Evolutionary conservation across 2,329 filamentous ascomycete genomes (phyloP).

Genomic region (Metarhizium guizhouense): DNA sequence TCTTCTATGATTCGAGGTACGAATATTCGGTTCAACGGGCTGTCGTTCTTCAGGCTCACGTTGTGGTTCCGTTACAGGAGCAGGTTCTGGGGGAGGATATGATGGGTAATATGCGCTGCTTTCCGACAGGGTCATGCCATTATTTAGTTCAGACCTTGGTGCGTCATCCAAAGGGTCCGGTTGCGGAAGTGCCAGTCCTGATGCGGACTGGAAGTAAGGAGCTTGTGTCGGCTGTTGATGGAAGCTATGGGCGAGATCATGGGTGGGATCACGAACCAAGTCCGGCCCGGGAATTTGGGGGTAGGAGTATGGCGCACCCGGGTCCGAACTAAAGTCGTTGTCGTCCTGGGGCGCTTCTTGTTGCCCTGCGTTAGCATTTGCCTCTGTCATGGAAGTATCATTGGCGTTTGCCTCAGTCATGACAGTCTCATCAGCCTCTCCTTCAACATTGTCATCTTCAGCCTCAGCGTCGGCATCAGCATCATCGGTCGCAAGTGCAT

Average conservation of each 20-base stretch:
- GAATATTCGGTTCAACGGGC: background rate
- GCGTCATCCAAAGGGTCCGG: slow-evolving; percentile 9
- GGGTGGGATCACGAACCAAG: background rate
- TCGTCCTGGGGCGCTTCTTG: background rate
- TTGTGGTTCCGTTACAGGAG: background rate
- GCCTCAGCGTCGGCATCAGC: background rate
- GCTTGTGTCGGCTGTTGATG: slow-evolving; percentile 11
- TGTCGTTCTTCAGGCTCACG: background rate
- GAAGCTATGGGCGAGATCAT: slow-evolving; percentile 12
- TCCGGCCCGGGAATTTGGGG: slow-evolving; percentile 20
- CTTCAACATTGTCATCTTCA: slow-evolving; percentile 10
- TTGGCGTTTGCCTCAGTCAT: slow-evolving; percentile 9
- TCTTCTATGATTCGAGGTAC: background rate
- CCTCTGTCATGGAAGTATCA: slow-evolving; percentile 1
- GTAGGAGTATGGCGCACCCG: slow-evolving; percentile 13
- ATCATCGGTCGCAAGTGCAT: slow-evolving; percentile 7
- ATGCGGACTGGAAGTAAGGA: slow-evolving; percentile 20
- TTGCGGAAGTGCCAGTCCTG: slow-evolving; percentile 17
- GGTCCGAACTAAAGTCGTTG: background rate
- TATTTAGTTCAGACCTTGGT: background rate
- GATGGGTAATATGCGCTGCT: slow-evolving; percentile 12
- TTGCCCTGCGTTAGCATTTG: slow-evolving; percentile 2
- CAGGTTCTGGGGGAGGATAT: slow-evolving; percentile 4
- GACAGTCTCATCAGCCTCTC: slow-evolving; percentile 1
- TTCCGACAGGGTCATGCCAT: slow-evolving; percentile 11